These are phyloP conservation scores for Synchytrium microbalum DNA, from an alignment of 371 early-diverging fungal species.

Conservation along the genomic window DNA sequence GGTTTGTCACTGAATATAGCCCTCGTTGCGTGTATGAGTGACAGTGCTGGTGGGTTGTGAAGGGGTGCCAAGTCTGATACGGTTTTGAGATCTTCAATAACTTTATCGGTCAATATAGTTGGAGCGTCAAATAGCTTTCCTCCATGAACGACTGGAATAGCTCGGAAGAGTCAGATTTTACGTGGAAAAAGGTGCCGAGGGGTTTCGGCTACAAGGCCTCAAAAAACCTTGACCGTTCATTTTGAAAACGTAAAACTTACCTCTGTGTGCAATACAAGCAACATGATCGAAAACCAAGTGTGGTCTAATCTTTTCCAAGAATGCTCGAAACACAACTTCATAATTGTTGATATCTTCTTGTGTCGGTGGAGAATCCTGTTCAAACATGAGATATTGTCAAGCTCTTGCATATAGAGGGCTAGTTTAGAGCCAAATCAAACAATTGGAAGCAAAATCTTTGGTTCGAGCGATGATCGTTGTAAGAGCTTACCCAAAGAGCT, in stretches of 20 bases:
- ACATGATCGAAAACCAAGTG: not conserved
- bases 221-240: no score
- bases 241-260: no score
- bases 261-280: not conserved
- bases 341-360: not conserved
- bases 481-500: not conserved
- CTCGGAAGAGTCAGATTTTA: no score
- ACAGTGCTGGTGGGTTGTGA: conserved; percentile 30
- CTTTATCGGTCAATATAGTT: conserved; percentile 12
- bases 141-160: conserved; percentile 35
- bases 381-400: not conserved
- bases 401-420: not conserved
- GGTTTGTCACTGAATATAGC: conserved; percentile 12
- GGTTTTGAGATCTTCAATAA: conserved; percentile 21
- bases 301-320: not conserved
- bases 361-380: not conserved
- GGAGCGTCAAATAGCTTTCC: conserved; percentile 21
- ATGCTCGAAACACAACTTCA: not conserved
- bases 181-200: no score
- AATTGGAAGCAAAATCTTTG: not conserved
- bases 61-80: conserved; percentile 32
- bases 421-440: not conserved
- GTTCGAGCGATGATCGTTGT: not conserved
- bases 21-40: conserved; percentile 20
- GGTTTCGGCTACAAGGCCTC: no score